Evolutionary conservation across 2,329 filamentous ascomycete species (phyloP).

Genomic region (Leptosphaerulina australis): DNA sequence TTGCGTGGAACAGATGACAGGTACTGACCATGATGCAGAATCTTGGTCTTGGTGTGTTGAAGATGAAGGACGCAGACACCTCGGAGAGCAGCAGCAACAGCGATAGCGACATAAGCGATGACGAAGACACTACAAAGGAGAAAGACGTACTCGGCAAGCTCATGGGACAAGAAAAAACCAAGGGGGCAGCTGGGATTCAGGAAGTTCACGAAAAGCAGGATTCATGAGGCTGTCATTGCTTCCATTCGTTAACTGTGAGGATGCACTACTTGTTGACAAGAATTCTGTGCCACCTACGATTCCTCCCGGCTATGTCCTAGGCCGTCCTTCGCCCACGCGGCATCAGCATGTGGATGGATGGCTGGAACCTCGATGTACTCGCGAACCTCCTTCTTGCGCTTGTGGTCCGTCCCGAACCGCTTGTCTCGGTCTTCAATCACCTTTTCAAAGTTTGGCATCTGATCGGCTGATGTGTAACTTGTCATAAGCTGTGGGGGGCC

Average conservation of each 20-base stretch:
- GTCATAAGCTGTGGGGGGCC: constrained; percentile 69
- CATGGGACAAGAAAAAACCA: constrained; percentile 39
- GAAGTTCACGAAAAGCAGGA: constrained; percentile 34
- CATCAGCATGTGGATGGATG: constrained; percentile 57
- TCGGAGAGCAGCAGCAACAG: constrained; percentile 33
- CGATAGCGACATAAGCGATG: constrained; percentile 26
- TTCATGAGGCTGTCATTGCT: constrained; percentile 14
- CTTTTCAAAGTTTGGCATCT: constrained; percentile 55
- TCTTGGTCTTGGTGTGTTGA: constrained; percentile 55
- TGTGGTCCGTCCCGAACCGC: constrained; percentile 60
- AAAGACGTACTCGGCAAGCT: constrained; percentile 47
- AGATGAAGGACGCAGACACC: constrained; percentile 44
- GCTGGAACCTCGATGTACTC: constrained; percentile 58
- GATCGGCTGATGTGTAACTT: constrained; percentile 60
- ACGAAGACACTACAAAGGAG: constrained; percentile 21
- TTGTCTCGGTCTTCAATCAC: constrained; percentile 59
- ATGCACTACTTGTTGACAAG: background rate
- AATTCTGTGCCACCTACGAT: background rate
- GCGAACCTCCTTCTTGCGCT: constrained; percentile 60
- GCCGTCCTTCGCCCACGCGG: constrained; percentile 51
- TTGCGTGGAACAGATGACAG: background rate
- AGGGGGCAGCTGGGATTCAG: constrained; percentile 35
- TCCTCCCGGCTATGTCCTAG: constrained; percentile 16
- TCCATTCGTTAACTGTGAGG: background rate
- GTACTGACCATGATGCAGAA: constrained; percentile 32